Evolutionary conservation across 768 basidiomycete genomes (phyloP).

Genomic region (Leccinum broughii): DNA sequence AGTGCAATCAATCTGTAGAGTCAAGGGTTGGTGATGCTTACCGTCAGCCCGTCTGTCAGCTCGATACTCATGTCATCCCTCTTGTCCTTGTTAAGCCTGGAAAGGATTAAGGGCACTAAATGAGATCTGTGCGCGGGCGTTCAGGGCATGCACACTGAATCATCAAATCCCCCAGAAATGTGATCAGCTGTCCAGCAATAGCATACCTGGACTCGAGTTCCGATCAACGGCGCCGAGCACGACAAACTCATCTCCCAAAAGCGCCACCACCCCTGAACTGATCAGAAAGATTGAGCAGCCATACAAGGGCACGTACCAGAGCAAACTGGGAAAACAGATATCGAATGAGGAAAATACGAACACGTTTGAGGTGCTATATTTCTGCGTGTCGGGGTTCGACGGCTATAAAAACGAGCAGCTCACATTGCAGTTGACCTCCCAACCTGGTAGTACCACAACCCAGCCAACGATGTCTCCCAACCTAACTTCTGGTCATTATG

Average conservation of each 20-base stretch:
- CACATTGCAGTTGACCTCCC: background rate
- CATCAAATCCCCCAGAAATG: too few relatives aligned
- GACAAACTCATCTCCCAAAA: background rate
- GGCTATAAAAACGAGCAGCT: background rate
- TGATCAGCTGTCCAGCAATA: too few relatives aligned
- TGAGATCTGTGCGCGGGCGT: too few relatives aligned
- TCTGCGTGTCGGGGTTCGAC: background rate
- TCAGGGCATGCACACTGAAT: too few relatives aligned
- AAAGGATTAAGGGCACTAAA: too few relatives aligned
- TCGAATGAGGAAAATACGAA: background rate
- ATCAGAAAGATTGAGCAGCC: background rate
- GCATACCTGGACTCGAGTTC: background rate
- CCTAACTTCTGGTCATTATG: background rate
- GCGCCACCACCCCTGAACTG: background rate
- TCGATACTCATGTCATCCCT: too few relatives aligned
- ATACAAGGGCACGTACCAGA: background rate
- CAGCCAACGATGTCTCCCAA: background rate
- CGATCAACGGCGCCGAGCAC: background rate
- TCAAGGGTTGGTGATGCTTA: too few relatives aligned
- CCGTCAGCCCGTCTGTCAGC: too few relatives aligned
- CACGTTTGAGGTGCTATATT: background rate
- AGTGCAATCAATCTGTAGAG: too few relatives aligned
- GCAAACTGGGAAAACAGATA: background rate
- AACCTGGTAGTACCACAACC: background rate
- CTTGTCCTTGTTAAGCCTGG: too few relatives aligned